These are phyloP conservation scores for Populus pruinosa DNA, from an alignment of 345 rosid genomes.

Conservation along the genomic window DNA sequence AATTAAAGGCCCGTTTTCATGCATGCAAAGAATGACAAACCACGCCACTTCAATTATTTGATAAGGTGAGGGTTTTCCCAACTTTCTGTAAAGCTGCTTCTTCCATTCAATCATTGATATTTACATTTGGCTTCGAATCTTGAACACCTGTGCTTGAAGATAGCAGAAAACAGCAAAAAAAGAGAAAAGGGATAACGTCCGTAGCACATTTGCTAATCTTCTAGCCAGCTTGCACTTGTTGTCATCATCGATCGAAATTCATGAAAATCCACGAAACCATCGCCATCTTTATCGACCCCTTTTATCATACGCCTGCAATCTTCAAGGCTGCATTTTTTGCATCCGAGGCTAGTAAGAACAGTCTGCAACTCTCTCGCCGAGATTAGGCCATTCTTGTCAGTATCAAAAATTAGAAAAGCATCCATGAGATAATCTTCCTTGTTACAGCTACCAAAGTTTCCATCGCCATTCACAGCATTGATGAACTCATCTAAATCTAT, in stretches of 20 bases:
- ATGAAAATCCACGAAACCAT: conserved; percentile 50
- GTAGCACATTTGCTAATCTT: background rate
- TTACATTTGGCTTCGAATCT: background rate
- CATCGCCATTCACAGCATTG: conserved; percentile 7
- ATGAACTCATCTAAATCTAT: conserved; percentile 44
- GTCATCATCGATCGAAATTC: conserved; percentile 49
- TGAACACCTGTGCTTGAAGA: background rate
- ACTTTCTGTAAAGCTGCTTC: background rate
- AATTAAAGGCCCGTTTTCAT: background rate
- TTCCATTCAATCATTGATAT: background rate
- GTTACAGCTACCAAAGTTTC: background rate
- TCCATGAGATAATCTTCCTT: conserved; percentile 37
- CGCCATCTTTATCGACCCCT: conserved; percentile 44
- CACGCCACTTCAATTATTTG: background rate
- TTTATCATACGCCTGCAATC: conserved; percentile 48
- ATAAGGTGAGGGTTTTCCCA: background rate
- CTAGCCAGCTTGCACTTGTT: background rate
- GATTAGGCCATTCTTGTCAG: conserved; percentile 41
- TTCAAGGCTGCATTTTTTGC: conserved; percentile 27
- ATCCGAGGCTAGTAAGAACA: conserved; percentile 36
- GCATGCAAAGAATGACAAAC: background rate
- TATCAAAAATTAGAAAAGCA: conserved; percentile 43
- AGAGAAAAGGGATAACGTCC: background rate
- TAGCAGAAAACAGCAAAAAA: background rate
- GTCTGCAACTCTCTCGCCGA: conserved; percentile 43